These are phyloP conservation scores for Spirogloea muscicola DNA, from an alignment of 139 green algal genomes.

Conservation along the genomic window DNA sequence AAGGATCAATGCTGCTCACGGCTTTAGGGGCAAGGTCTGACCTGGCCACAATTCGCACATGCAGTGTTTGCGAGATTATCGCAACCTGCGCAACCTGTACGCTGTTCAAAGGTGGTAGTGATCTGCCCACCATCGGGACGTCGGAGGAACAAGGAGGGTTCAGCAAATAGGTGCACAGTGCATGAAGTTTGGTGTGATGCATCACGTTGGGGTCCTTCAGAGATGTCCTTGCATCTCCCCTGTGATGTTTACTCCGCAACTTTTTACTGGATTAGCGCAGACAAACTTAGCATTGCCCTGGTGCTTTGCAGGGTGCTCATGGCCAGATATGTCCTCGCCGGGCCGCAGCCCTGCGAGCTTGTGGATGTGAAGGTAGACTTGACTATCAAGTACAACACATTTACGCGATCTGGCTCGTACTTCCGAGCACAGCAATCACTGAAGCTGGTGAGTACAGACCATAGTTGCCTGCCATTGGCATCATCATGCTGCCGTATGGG, in stretches of 20 bases:
- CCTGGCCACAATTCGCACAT: not conserved
- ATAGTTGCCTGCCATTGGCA: not conserved
- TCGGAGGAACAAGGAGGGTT: not conserved
- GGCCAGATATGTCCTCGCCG: conserved; percentile 29
- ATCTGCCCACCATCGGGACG: conserved; percentile 6
- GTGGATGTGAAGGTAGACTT: conserved; percentile 47
- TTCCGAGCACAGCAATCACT: conserved; percentile 12
- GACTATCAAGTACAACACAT: conserved; percentile 28
- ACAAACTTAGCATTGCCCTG: too few species aligned
- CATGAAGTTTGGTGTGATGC: not conserved
- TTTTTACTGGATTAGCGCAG: too few species aligned
- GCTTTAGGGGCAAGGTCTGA: too few species aligned
- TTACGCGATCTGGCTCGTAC: conserved; percentile 8
- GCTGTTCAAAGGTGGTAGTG: conserved; percentile 13
- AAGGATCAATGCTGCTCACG: not conserved
- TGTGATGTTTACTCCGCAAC: too few species aligned
- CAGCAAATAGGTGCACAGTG: not conserved
- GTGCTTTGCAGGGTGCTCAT: conserved; percentile 15
- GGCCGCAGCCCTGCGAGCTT: conserved; percentile 34
- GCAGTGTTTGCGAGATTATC: conserved; percentile 36
- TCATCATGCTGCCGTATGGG: too few species aligned
- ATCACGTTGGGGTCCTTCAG: too few species aligned
- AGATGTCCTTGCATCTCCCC: too few species aligned
- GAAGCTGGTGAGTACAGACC: conserved; percentile 33
- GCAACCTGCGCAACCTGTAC: conserved; percentile 14